These are phyloP conservation scores for Tetrapisispora iriomotensis DNA, from an alignment of 805 yeast species.

Conservation along the genomic window DNA sequence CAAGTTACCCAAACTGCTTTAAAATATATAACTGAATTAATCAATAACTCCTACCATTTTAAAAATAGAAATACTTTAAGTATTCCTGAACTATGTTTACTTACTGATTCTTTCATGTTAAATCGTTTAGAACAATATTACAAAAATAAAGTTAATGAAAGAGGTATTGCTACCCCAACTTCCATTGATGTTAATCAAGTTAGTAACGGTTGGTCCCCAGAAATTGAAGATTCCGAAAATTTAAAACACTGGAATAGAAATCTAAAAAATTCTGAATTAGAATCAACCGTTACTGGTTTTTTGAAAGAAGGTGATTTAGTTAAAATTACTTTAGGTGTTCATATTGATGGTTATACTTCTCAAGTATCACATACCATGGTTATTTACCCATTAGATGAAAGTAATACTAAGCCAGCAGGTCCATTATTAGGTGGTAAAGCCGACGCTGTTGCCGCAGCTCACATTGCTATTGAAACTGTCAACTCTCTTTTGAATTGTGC, in stretches of 20 bases:
- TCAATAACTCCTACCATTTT: slow-evolving; percentile 63
- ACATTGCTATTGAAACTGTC: slow-evolving; percentile 83
- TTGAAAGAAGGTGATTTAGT: slow-evolving; percentile 70
- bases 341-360: slow-evolving; percentile 91
- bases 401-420: slow-evolving; percentile 45
- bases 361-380: slow-evolving; percentile 80
- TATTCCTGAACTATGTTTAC: slow-evolving; percentile 63
- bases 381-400: slow-evolving; percentile 57
- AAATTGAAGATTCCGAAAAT: slow-evolving; percentile 49
- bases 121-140: slow-evolving; percentile 51
- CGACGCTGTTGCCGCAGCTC: slow-evolving; percentile 82
- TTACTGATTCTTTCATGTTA: slow-evolving; percentile 68
- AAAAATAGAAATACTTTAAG: slow-evolving; percentile 34
- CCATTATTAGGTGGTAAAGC: slow-evolving; percentile 81
- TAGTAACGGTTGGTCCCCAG: slow-evolving; percentile 77
- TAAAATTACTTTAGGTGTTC: slow-evolving; percentile 79
- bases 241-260: slow-evolving; percentile 24
- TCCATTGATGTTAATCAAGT: slow-evolving; percentile 76
- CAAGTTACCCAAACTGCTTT: slow-evolving; percentile 79
- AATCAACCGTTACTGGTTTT: slow-evolving; percentile 19
- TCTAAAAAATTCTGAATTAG: slow-evolving; percentile 12
- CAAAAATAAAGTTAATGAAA: slow-evolving; percentile 61
- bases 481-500: slow-evolving; percentile 64
- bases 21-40: slow-evolving; percentile 51
- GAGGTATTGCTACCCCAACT: slow-evolving; percentile 90